These are phyloP conservation scores for Mycena floridula DNA, from an alignment of 768 basidiomycete genomes.

Conservation along the genomic window DNA sequence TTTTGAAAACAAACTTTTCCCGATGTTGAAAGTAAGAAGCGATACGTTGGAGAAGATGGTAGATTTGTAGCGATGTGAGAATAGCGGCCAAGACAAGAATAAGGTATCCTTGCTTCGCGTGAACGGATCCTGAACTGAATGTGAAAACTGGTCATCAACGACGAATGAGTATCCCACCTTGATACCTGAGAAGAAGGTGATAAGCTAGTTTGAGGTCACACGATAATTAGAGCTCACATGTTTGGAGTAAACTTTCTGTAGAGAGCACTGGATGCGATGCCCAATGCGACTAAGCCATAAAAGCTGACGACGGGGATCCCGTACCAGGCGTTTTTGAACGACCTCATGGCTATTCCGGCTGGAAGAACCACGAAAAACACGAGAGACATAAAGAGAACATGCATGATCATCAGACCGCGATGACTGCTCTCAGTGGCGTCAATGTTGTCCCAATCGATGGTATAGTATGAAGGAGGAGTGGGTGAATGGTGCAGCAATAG, in stretches of 20 bases:
- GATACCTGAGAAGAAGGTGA: conserved; percentile 46
- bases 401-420: conserved; percentile 67
- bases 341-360: conserved; percentile 70
- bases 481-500: conserved; percentile 57
- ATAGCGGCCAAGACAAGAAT: conserved; percentile 38
- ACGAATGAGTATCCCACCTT: conserved; percentile 30
- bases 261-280: conserved; percentile 58
- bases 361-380: conserved; percentile 86
- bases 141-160: neutral
- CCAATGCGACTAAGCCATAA: conserved; percentile 54
- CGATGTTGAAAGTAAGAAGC: conserved; percentile 38
- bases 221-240: conserved; percentile 55
- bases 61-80: conserved; percentile 50
- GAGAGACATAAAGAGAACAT: conserved; percentile 65
- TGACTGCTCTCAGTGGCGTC: conserved; percentile 40
- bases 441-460: conserved; percentile 63
- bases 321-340: conserved; percentile 65
- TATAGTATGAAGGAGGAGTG: conserved; percentile 78
- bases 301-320: conserved; percentile 55
- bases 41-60: conserved; percentile 43
- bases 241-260: conserved; percentile 80
- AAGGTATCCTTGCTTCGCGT: conserved; percentile 54
- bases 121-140: conserved; percentile 43
- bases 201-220: conserved; percentile 2
- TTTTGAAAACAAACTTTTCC: conserved; percentile 36